A percentile compares a stretch with the other conserved stretches of the same genome.
Conservation (phyloP, 768 basidiomycete genomes). For the Lentinula lateritia region DNA sequence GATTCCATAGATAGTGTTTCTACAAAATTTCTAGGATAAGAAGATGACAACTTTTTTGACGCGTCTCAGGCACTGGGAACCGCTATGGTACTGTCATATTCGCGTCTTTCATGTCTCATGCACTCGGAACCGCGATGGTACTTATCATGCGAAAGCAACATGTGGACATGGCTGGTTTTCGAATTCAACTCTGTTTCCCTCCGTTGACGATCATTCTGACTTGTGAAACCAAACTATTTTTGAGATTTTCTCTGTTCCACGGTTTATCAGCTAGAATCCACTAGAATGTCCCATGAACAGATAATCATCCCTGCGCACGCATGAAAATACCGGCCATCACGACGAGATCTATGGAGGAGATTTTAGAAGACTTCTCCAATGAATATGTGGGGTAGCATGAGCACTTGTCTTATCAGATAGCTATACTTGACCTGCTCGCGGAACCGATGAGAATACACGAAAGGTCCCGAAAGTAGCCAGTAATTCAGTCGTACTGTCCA, state of each 20-base stretch:
- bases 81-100: too few relatives aligned
- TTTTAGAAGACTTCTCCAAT: background rate
- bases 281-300: background rate
- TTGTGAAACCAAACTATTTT: background rate
- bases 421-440: background rate
- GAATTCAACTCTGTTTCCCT: too few relatives aligned
- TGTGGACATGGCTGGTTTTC: background rate
- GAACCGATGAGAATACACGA: background rate
- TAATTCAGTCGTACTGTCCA: background rate
- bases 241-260: background rate
- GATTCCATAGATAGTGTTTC: too few relatives aligned
- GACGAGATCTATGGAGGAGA: background rate
- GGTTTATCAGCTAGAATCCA: background rate
- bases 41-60: too few relatives aligned
- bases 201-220: too few relatives aligned
- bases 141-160: background rate
- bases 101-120: background rate
- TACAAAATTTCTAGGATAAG: too few relatives aligned
- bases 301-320: background rate
- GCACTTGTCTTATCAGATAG: background rate
- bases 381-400: background rate
- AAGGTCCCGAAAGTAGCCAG: background rate
- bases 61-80: too few relatives aligned
- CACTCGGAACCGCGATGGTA: background rate
- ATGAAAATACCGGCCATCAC: background rate